These are phyloP conservation scores for Rhodotorula paludigena DNA, from an alignment of 768 basidiomycete genomes.

Conservation along the genomic window DNA sequence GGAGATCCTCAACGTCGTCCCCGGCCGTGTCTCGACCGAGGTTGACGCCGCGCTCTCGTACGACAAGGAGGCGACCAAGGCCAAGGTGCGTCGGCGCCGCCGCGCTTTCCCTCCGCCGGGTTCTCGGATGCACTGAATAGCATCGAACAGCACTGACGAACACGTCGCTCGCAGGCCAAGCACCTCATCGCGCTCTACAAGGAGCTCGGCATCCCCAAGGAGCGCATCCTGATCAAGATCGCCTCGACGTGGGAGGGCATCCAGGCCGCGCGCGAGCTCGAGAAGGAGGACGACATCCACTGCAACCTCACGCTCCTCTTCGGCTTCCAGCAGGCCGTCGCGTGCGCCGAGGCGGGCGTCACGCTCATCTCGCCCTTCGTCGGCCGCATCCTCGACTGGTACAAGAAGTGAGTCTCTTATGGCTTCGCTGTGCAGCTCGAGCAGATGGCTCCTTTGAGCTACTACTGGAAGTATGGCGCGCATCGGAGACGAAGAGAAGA, in stretches of 20 bases:
- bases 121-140: too few species aligned
- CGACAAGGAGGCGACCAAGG: slow-evolving; percentile 86
- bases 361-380: slow-evolving; percentile 99
- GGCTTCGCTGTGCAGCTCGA: too few species aligned
- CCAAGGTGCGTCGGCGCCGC: slow-evolving; percentile 57
- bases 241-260: slow-evolving; percentile 99
- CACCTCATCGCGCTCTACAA: slow-evolving; percentile 87
- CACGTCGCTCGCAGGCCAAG: slow-evolving; percentile 47
- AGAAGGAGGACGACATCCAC: slow-evolving; percentile 87
- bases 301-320: slow-evolving; percentile 99
- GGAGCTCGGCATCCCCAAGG: slow-evolving; percentile 84
- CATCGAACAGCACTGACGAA: background rate
- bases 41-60: slow-evolving; percentile 97
- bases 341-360: slow-evolving; percentile 95
- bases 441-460: too few species aligned
- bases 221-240: slow-evolving; percentile 97
- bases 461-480: too few species aligned
- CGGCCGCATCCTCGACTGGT: slow-evolving; percentile 88
- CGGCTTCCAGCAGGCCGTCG: slow-evolving; percentile 97
- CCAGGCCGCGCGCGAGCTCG: slow-evolving; percentile 94
- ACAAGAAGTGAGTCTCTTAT: too few species aligned
- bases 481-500: too few species aligned
- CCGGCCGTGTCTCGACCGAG: slow-evolving; percentile 97
- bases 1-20: slow-evolving; percentile 90
- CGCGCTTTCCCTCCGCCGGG: background rate